Percentiles rank a stretch among this genome's conserved stretches.
phyloP scores from a whole-genome alignment of 2,329 filamentous ascomycete genomes.

The Nectriaceae sp. region DNA sequence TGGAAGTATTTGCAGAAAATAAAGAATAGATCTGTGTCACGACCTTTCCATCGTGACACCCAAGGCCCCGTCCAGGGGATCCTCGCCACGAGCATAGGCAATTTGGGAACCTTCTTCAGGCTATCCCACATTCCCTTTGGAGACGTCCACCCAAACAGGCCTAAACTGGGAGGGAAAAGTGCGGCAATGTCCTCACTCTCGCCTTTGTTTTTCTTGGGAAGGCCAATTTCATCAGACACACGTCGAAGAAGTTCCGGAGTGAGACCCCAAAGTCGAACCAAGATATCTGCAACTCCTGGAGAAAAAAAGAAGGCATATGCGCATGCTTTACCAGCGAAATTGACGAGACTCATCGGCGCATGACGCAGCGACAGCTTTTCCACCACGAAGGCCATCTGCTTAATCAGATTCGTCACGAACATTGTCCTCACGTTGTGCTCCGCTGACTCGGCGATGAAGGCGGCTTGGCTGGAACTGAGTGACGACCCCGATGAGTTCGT shows the following conservation, averaged over 20 bases:
- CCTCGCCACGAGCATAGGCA: slow-evolving; percentile 68
- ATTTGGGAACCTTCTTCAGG: slow-evolving; percentile 65
- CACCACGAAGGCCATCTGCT: slow-evolving; percentile 84
- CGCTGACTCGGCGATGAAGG: slow-evolving; percentile 64
- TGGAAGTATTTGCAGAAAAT: slow-evolving; percentile 90
- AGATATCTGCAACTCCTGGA: slow-evolving; percentile 79
- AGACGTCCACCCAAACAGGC: slow-evolving; percentile 58
- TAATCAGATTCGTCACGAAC: slow-evolving; percentile 78
- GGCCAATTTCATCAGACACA: slow-evolving; percentile 67
- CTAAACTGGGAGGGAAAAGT: slow-evolving; percentile 69
- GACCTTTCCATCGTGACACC: slow-evolving; percentile 82
- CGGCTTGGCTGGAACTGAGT: slow-evolving; percentile 65
- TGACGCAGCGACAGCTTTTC: slow-evolving; percentile 84
- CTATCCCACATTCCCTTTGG: slow-evolving; percentile 49
- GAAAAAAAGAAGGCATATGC: slow-evolving; percentile 95
- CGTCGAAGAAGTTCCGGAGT: slow-evolving; percentile 70
- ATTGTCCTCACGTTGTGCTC: slow-evolving; percentile 88
- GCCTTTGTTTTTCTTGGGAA: slow-evolving; percentile 55
- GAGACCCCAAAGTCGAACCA: slow-evolving; percentile 79
- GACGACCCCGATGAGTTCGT: slow-evolving; percentile 60
- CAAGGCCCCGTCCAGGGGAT: slow-evolving; percentile 87
- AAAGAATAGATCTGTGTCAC: slow-evolving; percentile 87
- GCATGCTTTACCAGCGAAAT: slow-evolving; percentile 86
- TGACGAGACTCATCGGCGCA: slow-evolving; percentile 65
- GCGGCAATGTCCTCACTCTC: slow-evolving; percentile 67